phyloP scores from a whole-genome alignment of 2,329 filamentous ascomycete genomes.

The Aspergillus thermomutatus region DNA sequence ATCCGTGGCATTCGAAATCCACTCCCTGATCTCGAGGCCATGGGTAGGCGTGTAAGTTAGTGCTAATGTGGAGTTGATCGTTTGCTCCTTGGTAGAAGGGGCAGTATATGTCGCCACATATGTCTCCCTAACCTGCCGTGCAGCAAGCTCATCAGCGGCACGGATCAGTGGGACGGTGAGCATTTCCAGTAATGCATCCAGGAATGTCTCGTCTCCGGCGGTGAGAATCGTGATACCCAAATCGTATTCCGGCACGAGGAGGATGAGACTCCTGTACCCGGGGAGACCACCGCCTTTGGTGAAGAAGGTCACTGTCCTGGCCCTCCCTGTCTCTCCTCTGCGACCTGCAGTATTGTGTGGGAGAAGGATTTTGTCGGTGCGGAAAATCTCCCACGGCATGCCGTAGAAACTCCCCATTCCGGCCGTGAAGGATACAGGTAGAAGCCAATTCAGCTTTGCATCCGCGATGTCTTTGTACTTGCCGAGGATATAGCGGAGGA shows the following conservation, averaged over 20 bases:
- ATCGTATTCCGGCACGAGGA: slow-evolving; percentile 43
- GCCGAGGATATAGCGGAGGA: slow-evolving; percentile 41
- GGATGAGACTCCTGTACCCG: slow-evolving; percentile 41
- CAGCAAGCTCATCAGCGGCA: slow-evolving; percentile 16
- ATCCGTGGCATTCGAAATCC: slow-evolving; percentile 9
- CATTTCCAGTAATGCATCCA: slow-evolving; percentile 8
- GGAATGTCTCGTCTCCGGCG: slow-evolving; percentile 13
- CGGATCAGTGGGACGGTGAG: slow-evolving; percentile 15
- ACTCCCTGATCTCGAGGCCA: slow-evolving; percentile 3
- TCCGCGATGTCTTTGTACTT: slow-evolving; percentile 41
- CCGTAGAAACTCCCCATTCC: slow-evolving; percentile 43
- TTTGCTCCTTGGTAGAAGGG: not conserved
- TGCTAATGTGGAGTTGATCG: slow-evolving; percentile 1
- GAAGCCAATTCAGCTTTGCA: slow-evolving; percentile 42
- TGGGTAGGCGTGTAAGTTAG: not conserved
- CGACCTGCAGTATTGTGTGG: slow-evolving; percentile 29
- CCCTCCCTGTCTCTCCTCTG: slow-evolving; percentile 20
- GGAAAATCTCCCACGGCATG: slow-evolving; percentile 48
- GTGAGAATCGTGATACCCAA: slow-evolving; percentile 43
- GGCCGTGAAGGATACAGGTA: slow-evolving; percentile 36
- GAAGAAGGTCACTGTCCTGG: slow-evolving; percentile 37
- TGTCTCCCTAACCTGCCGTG: slow-evolving; percentile 3
- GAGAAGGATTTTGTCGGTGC: slow-evolving; percentile 37
- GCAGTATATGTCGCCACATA: slow-evolving; percentile 10
- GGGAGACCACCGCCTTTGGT: slow-evolving; percentile 46